Base-by-base conservation (phyloP, 306 rosid species). In the Cajanus cajan region DNA sequence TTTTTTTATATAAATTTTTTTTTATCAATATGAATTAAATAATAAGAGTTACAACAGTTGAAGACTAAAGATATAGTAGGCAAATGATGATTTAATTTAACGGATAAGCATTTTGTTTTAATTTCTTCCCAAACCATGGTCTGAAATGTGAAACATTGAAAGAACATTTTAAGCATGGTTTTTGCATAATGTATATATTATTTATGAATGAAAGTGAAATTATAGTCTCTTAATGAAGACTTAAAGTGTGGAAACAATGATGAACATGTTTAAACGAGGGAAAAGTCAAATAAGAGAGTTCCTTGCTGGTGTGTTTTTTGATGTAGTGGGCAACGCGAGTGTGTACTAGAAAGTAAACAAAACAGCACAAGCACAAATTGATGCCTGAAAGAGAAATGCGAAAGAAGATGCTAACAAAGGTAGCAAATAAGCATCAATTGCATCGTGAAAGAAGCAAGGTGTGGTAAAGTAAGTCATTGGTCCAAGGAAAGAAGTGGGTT, bases 321-420 rank as follows among this genome's bases (percentile, higher is more conserved):
- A 33, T 11, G 14, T 39, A 73, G 82, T 78, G 81, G 83, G 15
- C 59, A 82, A 72, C 71, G 41, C 2, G 77, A 74, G 9, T 21
- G 1, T 52, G 83, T 80, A 74, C 78, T 59, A 64, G 57, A 83
- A 71, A 68, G 67, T 44, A 45, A 19, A 41, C 62, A 45, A 45
- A 79, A 71, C 7, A 76, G 66, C 48, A 70, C 47, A 44, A 63
- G 67, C 83, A 73, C 70, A 64, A 73, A 65, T 65, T 33, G 82
- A 82, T 48, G 87, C 81, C 70, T 11, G 77, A 73, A 55, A 50
- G 45, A 68, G 71, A 68, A 63, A 80, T 67, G 15, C 1, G 61
- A 43, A 48, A 36, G 78, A 68, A 57, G 78, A 80, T 70, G 78
- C 76, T 58, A 54, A 70, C 77, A 66, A 83, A 43, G 82, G 78